Evolutionary conservation across 805 yeast genomes (phyloP), one percentile per base, ranked within the genome.

Genomic region (Danielia reshetovae): DNA sequence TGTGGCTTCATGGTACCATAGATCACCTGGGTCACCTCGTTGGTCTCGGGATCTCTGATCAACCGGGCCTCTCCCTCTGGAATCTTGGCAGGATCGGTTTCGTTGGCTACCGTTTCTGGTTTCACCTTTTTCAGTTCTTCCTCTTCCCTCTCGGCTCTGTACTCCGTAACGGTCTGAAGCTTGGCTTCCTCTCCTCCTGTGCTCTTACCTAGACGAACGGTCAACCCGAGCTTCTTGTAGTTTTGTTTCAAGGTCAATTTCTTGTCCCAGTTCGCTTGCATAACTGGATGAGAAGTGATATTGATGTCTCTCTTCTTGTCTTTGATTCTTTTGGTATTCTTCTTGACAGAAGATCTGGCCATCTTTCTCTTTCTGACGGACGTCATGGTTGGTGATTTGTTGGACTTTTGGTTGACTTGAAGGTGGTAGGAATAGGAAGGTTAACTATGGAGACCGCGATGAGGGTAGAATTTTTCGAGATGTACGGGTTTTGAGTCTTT

Each of bases 181-280:
- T 71, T 66, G 36, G 73, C 74, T 52, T 86, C 95, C n/a, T 60
- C 62, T 30, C 97, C 97, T 40, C 97, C 97, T 1, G 95, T 31
- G 15, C 27, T 68, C 12, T 60, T 65, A 17, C 83, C 82, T 24
- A 89, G 59, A 46, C 78, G 77, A 8, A 84, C 70, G 24, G 77
- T 68, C 34, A 93, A 67, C 3, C 98, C 98, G 18, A 93, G 63
- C 43, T 70, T 77, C 49, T 81, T 80, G 62, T 93, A 90, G 59
- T 93, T 93, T 56, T 93, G 97, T 34, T 78, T 72, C 40, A 89
- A 64, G 0, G 97, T 89, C 37, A 81, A 68, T 9, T 75, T 73
- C 39, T 79, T 74, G 60, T 93, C 96, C 98, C 98, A 93, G 58
- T 88, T 75, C 22, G 78, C 85, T 4, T 87, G 94, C 43, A 93